A percentile compares a stretch with the other conserved stretches of the same genome.
phyloP scores from a whole-genome alignment of 2,329 filamentous ascomycete genomes.

The Nigrograna mackinnonii region DNA sequence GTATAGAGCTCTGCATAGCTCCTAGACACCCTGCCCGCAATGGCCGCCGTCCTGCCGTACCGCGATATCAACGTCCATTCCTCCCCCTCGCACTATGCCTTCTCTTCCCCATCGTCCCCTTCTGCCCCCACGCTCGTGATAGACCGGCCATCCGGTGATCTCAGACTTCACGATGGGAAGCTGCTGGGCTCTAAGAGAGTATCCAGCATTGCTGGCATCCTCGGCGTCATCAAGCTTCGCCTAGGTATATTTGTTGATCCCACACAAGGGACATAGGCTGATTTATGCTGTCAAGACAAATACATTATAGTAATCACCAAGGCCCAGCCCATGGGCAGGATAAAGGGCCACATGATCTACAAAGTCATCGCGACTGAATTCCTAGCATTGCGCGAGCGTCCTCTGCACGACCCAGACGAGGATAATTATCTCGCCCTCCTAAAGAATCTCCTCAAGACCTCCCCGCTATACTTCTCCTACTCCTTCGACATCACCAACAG shows the following conservation, averaged over 20 bases:
- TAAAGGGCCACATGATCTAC: conserved; percentile 97
- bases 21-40: conserved; percentile 26
- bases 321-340: conserved; percentile 82
- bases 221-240: conserved; percentile 91
- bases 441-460: conserved; percentile 77
- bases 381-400: conserved; percentile 87
- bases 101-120: conserved; percentile 92
- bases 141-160: conserved; percentile 88
- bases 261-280: conserved; percentile 5
- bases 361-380: conserved; percentile 90
- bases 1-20: background rate
- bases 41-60: conserved; percentile 70
- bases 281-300: conserved; percentile 67
- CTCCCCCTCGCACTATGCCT: conserved; percentile 89
- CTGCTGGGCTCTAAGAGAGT: conserved; percentile 79
- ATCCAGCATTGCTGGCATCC: conserved; percentile 90
- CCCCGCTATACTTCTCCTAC: conserved; percentile 98
- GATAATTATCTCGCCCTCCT: conserved; percentile 86
- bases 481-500: conserved; percentile 95
- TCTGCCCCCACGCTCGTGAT: conserved; percentile 85
- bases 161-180: conserved; percentile 81
- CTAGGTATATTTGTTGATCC: conserved; percentile 65
- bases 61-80: conserved; percentile 97
- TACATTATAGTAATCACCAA: conserved; percentile 98
- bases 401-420: conserved; percentile 90